phyloP scores from a whole-genome alignment of 345 rosid species.

The Clarkia xantiana region DNA sequence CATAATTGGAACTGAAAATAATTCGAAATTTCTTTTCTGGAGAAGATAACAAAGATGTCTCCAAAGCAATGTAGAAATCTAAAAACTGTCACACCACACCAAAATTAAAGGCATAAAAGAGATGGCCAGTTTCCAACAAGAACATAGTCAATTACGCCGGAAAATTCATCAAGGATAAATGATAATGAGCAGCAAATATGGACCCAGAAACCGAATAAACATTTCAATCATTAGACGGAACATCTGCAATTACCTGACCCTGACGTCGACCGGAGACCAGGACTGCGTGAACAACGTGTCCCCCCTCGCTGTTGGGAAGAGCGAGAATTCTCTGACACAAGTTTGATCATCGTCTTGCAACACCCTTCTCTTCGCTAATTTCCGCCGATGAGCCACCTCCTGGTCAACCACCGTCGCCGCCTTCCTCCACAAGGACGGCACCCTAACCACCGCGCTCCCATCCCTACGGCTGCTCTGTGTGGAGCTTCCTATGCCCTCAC shows the following conservation, averaged over 20 bases:
- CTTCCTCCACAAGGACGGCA: slow-evolving; percentile 45
- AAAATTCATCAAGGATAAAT: too few species aligned
- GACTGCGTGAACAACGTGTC: slow-evolving; percentile 67
- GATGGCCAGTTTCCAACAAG: too few species aligned
- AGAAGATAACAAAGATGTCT: too few species aligned
- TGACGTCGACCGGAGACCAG: slow-evolving; percentile 45
- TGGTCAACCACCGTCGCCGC: slow-evolving; percentile 28
- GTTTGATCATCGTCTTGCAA: slow-evolving; percentile 36
- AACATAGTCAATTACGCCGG: too few species aligned
- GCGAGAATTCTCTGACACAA: slow-evolving; percentile 31
- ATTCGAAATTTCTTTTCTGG: too few species aligned
- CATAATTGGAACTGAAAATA: too few species aligned
- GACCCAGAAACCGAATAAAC: too few species aligned
- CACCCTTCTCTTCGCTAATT: slow-evolving; percentile 49
- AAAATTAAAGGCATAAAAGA: too few species aligned
- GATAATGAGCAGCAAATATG: too few species aligned
- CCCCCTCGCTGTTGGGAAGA: slow-evolving; percentile 44
- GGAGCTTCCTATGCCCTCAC: slow-evolving; percentile 12
- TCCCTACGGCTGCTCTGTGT: slow-evolving; percentile 5
- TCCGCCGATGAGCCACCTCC: slow-evolving; percentile 50
- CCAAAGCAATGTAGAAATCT: too few species aligned
- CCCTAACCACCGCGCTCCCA: slow-evolving; percentile 22
- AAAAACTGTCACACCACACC: too few species aligned
- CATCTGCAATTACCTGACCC: slow-evolving; percentile 52
- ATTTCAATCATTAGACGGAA: too few species aligned